These are phyloP conservation scores for Cubamyces sp. DNA, from an alignment of 768 basidiomycete genomes.

Conservation along the genomic window DNA sequence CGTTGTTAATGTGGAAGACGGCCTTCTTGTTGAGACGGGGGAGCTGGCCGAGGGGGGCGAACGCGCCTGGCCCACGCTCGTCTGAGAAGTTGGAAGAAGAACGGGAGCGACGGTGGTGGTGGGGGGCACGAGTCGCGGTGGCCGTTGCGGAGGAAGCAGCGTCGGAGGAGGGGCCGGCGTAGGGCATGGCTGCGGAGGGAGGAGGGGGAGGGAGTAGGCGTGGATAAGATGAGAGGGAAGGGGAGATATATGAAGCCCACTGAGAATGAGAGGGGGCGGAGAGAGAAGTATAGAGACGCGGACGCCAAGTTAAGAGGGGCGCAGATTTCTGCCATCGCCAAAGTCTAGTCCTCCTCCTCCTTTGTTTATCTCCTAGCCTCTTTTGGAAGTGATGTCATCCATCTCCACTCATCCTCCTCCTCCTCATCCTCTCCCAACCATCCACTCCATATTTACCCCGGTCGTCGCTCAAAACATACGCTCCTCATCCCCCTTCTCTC, in stretches of 20 bases:
- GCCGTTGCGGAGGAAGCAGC: constrained; percentile 17
- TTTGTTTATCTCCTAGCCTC: background rate
- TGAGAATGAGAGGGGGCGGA: background rate
- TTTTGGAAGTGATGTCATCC: constrained; percentile 12
- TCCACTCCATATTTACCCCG: background rate
- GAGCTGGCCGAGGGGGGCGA: constrained; percentile 49
- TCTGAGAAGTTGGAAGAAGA: constrained; percentile 42
- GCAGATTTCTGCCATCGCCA: background rate
- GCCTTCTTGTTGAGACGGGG: constrained; percentile 45
- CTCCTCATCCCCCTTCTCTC: background rate
- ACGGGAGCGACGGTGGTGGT: constrained; percentile 36
- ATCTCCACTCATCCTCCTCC: background rate
- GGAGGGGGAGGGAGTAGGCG: background rate
- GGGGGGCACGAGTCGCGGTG: constrained; percentile 28
- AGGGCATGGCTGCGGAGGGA: constrained; percentile 30
- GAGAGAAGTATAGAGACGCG: background rate
- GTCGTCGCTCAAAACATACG: background rate
- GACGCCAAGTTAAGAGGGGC: constrained; percentile 3
- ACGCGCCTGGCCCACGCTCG: constrained; percentile 50
- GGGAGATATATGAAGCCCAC: background rate
- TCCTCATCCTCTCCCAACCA: background rate
- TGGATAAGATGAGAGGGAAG: constrained; percentile 7
- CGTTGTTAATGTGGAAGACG: constrained; percentile 33
- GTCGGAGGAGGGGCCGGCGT: constrained; percentile 29
- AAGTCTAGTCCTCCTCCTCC: constrained; percentile 2